phyloP scores from a whole-genome alignment of 1,284 basidiomycete species.

The Abortiporus biennis region DNA sequence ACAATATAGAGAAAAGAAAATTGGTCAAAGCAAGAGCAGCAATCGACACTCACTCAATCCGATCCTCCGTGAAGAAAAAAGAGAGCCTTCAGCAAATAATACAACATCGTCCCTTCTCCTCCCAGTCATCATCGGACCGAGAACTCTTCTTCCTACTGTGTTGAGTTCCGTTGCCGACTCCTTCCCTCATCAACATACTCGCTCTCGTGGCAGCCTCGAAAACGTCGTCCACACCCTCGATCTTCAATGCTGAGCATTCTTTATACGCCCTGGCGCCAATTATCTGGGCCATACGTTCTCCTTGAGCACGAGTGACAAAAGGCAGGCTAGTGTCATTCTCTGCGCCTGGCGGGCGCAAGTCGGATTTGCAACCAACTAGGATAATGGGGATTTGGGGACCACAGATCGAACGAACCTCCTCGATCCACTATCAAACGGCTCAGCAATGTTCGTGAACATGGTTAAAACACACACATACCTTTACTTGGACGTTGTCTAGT shows the following conservation, averaged over 20 bases:
- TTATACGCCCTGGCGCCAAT: conserved; percentile 91
- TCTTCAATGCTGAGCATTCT: conserved; percentile 88
- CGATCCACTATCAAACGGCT: conserved; percentile 76
- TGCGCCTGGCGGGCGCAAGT: conserved; percentile 55
- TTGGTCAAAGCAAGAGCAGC: too few species aligned
- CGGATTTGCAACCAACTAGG: conserved; percentile 84
- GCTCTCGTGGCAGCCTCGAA: conserved; percentile 93
- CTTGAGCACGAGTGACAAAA: conserved; percentile 69
- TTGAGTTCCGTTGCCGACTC: conserved; percentile 35
- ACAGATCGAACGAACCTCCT: conserved; percentile 91
- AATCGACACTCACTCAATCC: too few species aligned
- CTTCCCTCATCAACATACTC: conserved; percentile 90
- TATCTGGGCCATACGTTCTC: conserved; percentile 68
- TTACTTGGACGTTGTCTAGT: conserved; percentile 90
- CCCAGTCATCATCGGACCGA: conserved; percentile 27
- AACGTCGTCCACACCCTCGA: conserved; percentile 92
- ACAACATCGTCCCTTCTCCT: conserved; percentile 37
- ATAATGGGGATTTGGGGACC: conserved; percentile 79
- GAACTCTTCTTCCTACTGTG: conserved; percentile 50
- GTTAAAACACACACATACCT: conserved; percentile 41
- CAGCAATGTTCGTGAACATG: background rate
- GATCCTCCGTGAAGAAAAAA: too few species aligned
- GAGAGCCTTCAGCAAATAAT: conserved; percentile 25
- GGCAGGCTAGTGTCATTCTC: conserved; percentile 25
- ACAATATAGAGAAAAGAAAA: too few species aligned